Conservation (phyloP, 495 filamentous ascomycete genomes). For the Paragyromitra xinjiangensis region DNA sequence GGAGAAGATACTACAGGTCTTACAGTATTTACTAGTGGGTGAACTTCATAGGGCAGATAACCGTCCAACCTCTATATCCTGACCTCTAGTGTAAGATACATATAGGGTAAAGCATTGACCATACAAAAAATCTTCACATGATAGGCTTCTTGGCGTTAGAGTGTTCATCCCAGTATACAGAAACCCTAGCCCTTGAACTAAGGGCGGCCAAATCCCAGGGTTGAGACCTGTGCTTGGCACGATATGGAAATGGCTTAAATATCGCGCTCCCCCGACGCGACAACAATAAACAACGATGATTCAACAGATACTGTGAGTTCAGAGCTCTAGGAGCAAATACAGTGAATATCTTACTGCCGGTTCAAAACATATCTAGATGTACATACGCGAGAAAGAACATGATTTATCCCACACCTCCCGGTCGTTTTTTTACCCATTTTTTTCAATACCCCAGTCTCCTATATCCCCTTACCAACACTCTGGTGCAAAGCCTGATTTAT, state of each 20-base stretch:
- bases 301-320: not conserved
- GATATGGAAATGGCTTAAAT: not conserved
- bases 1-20: too few relatives aligned
- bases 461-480: conserved; percentile 55
- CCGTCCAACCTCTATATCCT: too few relatives aligned
- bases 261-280: not conserved
- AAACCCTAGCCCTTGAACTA: not conserved
- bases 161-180: too few relatives aligned
- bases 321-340: not conserved
- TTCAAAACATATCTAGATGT: conserved; percentile 1
- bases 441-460: not conserved
- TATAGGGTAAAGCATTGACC: too few relatives aligned
- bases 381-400: conserved; percentile 21
- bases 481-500: conserved; percentile 54
- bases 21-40: too few relatives aligned
- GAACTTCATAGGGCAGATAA: too few relatives aligned
- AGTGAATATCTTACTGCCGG: not conserved
- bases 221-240: conserved; percentile 4
- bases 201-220: not conserved
- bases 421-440: not conserved
- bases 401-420: not conserved
- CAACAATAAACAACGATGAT: not conserved
- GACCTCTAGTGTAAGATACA: too few relatives aligned
- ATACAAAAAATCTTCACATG: too few relatives aligned
- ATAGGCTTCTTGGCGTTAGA: too few relatives aligned